Conservation (phyloP, 163 green algal species). For the Volvox carteri region DNA sequence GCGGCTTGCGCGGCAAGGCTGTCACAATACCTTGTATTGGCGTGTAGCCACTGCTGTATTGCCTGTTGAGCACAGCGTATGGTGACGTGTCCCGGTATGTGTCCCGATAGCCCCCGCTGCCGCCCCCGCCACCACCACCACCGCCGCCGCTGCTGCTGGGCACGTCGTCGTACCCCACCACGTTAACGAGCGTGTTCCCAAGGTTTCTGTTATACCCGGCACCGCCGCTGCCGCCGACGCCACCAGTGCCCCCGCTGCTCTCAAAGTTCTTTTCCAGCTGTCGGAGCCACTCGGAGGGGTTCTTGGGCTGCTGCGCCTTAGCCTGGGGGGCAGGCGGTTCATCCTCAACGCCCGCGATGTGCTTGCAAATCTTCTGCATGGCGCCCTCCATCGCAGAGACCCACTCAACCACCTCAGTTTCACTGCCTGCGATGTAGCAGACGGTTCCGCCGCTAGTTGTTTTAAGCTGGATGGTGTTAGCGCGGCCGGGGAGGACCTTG, state of each 20-base stretch:
- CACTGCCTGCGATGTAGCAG: conserved; percentile 77
- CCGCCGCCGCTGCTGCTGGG: conserved; percentile 32
- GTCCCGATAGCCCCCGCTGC: conserved; percentile 21
- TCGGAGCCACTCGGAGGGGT: conserved; percentile 57
- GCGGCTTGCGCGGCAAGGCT: too few relatives aligned
- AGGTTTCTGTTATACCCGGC: background rate
- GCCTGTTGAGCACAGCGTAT: conserved; percentile 50
- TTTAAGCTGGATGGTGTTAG: conserved; percentile 90
- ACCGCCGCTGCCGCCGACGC: background rate
- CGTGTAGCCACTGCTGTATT: conserved; percentile 47
- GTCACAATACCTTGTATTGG: conserved; percentile 31
- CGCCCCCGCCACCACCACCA: conserved; percentile 14
- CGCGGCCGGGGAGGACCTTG: conserved; percentile 68
- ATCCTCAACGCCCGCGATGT: conserved; percentile 81
- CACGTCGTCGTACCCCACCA: conserved; percentile 64
- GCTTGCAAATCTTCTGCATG: conserved; percentile 80
- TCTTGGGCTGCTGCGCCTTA: background rate
- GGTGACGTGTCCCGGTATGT: conserved; percentile 42
- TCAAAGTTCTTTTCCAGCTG: conserved; percentile 66
- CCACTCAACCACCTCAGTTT: conserved; percentile 95
- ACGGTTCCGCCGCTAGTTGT: conserved; percentile 78
- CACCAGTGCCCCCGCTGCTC: conserved; percentile 6
- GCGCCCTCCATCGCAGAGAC: conserved; percentile 87
- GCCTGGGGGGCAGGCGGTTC: conserved; percentile 15
- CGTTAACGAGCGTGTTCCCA: conserved; percentile 62